Evolutionary conservation across 768 basidiomycete species (phyloP), one percentile per base, ranked within the genome.

Genomic region (Hysterangium stoloniferum): DNA sequence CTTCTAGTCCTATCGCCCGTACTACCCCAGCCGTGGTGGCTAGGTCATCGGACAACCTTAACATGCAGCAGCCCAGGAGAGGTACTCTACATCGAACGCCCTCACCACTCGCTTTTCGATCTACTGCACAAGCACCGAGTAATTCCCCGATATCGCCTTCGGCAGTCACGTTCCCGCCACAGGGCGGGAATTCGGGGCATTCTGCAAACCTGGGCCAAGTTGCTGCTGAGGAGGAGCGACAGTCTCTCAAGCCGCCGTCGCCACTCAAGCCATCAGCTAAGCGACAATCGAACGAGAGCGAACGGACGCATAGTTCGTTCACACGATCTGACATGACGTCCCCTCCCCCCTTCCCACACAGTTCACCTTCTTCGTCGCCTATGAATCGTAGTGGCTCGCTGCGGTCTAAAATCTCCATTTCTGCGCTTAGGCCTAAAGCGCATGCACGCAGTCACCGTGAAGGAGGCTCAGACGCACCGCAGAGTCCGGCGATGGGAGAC

Each of bases 351-450:
- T 57, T 73, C 1, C 72, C 76, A 3, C 68, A 70, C 24, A 50
- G 60, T 2, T 73, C 48, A 25, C 35, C 44, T 15, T 36, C 55
- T 27, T 54, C 57, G 15, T 43, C 77, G 0, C 61, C 65, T 0
- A 54, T 66, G 24, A 35, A 38, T 7, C 64, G 69, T 11, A 68
- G 61, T n/a, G 32, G 44, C 9, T 56, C 65, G 0, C 64, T 86
- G 9, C 74, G 75, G 5, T 71, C 75, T 0, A 88, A 86, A 58
- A 68, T 89, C 6, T 86, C 84, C 27, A 67, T 88, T 4, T 82
- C 84, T 1, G 80, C 76, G 43, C 68, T 88, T 4, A 73, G 81
- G 12, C 65, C 77, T n/a, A 71, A 64, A 54, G 57, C 56, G 44
- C 47, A 45, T 50, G 24, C 65, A 58, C n/a, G 48, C 42, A 4